These are phyloP conservation scores for Solanum sparsipilum DNA, from an alignment of 257 asterid genomes.

Conservation along the genomic window DNA sequence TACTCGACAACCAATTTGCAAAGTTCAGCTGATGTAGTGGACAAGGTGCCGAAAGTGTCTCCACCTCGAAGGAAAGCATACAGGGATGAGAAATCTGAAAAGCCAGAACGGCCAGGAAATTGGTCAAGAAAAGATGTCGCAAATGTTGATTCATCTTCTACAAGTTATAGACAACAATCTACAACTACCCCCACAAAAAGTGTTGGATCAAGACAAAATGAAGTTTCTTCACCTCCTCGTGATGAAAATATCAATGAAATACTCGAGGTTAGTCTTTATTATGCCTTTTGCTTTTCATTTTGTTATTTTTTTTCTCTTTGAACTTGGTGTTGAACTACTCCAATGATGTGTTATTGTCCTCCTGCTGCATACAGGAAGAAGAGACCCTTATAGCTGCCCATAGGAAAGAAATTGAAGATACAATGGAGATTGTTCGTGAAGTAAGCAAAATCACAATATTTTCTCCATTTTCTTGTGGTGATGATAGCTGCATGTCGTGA, in stretches of 20 bases:
- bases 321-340: neutral
- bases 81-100: conserved; percentile 63
- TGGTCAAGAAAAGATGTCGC: conserved; percentile 42
- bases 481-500: neutral
- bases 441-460: conserved; percentile 23
- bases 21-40: conserved; percentile 30
- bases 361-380: conserved; percentile 53
- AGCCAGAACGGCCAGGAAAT: conserved; percentile 45
- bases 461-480: neutral
- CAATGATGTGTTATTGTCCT: neutral
- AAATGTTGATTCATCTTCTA: conserved; percentile 29
- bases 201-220: conserved; percentile 31
- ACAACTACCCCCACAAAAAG: conserved; percentile 25
- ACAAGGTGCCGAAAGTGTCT: conserved; percentile 67
- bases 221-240: conserved; percentile 21
- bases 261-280: conserved; percentile 59
- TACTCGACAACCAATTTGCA: neutral
- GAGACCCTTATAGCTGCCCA: conserved; percentile 94
- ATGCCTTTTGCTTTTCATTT: neutral
- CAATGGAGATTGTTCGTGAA: conserved; percentile 99
- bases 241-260: conserved; percentile 74
- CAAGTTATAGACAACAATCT: conserved; percentile 37
- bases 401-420: conserved; percentile 91
- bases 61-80: conserved; percentile 66
- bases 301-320: neutral